Conservation (phyloP, 176 grass and related monocot species). For the Carex scoparia region DNA sequence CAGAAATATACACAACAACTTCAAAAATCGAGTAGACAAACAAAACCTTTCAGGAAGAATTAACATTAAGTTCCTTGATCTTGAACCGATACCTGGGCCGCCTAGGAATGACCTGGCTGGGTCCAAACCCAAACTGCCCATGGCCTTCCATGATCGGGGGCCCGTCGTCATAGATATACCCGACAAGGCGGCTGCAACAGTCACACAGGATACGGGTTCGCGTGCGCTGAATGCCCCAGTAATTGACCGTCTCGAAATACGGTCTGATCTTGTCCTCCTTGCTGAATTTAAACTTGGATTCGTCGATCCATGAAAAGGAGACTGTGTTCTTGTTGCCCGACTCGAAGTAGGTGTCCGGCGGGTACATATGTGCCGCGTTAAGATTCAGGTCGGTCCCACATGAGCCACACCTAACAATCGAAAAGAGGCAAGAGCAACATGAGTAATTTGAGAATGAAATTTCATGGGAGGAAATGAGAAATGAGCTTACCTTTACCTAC, state of each 20-base stretch:
- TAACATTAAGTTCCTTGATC: slow-evolving; percentile 46
- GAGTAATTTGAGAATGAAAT: neutral
- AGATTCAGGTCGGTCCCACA: slow-evolving; percentile 78
- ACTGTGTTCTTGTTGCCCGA: slow-evolving; percentile 89
- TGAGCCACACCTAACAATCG: slow-evolving; percentile 34
- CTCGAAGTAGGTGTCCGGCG: slow-evolving; percentile 61
- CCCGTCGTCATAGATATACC: slow-evolving; percentile 86
- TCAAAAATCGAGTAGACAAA: neutral
- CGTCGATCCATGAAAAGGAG: slow-evolving; percentile 87
- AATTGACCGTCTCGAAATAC: slow-evolving; percentile 83
- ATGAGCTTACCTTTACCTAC: slow-evolving; percentile 7
- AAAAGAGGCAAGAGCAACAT: neutral
- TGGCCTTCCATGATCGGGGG: slow-evolving; percentile 52
- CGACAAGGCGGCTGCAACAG: slow-evolving; percentile 50
- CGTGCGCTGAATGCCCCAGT: slow-evolving; percentile 83
- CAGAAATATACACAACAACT: neutral
- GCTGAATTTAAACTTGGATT: slow-evolving; percentile 56
- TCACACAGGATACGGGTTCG: slow-evolving; percentile 67
- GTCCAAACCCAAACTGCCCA: slow-evolving; percentile 71
- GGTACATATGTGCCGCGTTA: slow-evolving; percentile 55
- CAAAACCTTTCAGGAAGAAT: neutral
- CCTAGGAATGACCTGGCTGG: slow-evolving; percentile 66
- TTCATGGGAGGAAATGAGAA: slow-evolving; percentile 1
- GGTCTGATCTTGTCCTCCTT: slow-evolving; percentile 59
- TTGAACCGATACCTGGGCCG: slow-evolving; percentile 75